Base-by-base conservation (phyloP, 2,329 filamentous ascomycete species). In the Escovopsis weberi region DNA sequence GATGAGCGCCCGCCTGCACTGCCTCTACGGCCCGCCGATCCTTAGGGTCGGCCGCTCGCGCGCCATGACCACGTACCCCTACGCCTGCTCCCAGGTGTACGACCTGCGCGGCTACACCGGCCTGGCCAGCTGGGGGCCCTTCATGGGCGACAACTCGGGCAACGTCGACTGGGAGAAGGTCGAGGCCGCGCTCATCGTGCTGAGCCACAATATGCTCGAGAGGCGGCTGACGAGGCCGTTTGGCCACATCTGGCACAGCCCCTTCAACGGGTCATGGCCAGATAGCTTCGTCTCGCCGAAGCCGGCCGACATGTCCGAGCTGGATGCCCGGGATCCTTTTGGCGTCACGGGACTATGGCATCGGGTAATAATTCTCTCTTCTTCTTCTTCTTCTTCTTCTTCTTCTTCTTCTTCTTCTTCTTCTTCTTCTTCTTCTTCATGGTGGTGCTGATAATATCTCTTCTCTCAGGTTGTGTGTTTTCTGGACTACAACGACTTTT, bases 101-200 rank as follows among this genome's bases (percentile, higher is more conserved):
- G 82, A 88, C 54, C 60, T 88, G 39, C 68, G 83, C 1, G 70
- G 80, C 49, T 84, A 85, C 57, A 81, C 73, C 0, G 56, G 63
- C 2, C 56, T 59, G 26, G 80, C 72, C 1, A 57, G 67, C 33
- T 88, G 83, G 82, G 84, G 84, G 0, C 84, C 84, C 0, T 88
- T 85, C 52, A 62, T 71, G 53, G 64, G 73, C 40, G 82, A 87
- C 53, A 74, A 71, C 2, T 69, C 66, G 2, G 69, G 68, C 41
- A 59, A 61, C 5, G 78, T 85, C 0, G 82, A 89, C 58, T 89
- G 84, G 84, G 82, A 88, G 59, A 85, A 83, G 62, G 62, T 87
- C 10, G 83, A 88, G 59, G 78, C 80, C 8, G 73, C 86, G 42
- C 74, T 86, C 67, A 65, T 87, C 4, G 75, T 81, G 2, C 59